These are phyloP conservation scores for Eucalyptus curtisii DNA, from an alignment of 345 rosid genomes.

Conservation along the genomic window DNA sequence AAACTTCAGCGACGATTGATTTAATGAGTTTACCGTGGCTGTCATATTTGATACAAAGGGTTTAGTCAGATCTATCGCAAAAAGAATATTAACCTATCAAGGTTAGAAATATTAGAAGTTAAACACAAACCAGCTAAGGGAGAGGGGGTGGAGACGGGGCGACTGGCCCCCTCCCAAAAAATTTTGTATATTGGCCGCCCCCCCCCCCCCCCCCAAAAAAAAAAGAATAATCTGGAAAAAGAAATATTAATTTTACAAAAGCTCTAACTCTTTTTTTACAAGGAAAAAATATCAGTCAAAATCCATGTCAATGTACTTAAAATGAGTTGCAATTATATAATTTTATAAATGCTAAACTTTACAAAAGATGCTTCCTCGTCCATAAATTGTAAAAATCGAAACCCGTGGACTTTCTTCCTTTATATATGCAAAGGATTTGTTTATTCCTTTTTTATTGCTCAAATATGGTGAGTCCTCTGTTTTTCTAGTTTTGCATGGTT, in stretches of 20 bases:
- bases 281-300: no score
- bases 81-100: neutral
- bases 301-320: neutral
- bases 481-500: neutral
- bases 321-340: neutral
- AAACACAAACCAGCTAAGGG: neutral
- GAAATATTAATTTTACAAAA: no score
- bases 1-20: neutral
- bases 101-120: neutral
- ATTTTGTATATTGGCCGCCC: fast-evolving
- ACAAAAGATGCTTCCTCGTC: neutral
- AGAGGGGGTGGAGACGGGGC: neutral
- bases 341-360: neutral
- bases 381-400: no score
- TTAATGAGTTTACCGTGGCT: neutral
- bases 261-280: no score
- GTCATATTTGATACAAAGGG: neutral
- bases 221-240: no score
- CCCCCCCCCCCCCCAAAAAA: no score
- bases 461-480: neutral
- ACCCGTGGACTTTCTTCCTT: neutral
- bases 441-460: no score
- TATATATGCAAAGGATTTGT: neutral
- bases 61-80: neutral
- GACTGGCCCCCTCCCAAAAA: neutral